Evolutionary conservation across 2,329 filamentous ascomycete species (phyloP), one percentile per base, ranked within the genome.

Genomic region (Fusarium stilboides): DNA sequence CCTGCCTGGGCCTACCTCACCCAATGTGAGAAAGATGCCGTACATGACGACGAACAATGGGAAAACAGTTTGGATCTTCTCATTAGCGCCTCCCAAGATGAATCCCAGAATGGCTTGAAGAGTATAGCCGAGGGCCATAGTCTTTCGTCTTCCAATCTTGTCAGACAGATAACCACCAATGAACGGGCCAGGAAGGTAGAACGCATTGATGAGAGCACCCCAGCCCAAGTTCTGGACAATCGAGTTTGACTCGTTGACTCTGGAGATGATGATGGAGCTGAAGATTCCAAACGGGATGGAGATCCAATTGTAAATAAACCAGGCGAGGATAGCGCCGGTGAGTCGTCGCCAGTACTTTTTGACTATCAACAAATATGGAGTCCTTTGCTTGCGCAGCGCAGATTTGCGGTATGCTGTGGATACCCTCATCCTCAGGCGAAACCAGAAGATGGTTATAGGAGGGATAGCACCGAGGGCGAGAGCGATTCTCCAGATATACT

Each of bases 271-370:
- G 1, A 61, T 24, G 4, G 57, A 61, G 3, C 57, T 61, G 5
- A 61, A 61, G 10, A 61, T 58, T 1, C 57, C 57, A 10, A 58
- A 61, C 2, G 57, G 57, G 5, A 61, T 58, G 0, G 57, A 61
- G 4, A 58, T 61, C 57, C 57, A 61, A 5, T 61, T 61, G 6
- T 61, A 61, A 4, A 61, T 1, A 31, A 61, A 61, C 53, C 57
- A 60, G 8, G 53, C 43, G 1, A 60, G 19, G 20, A 43, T 36
- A 33, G 57, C 57, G 1, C 57, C 53, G 15, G 37, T 19, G 3
- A 60, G 43, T 1, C 57, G 53, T 8, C 57, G 33, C 43, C 43
- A 60, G 3, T 60, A 60, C n/a, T 60, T 60, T 22, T 49, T 60
- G 4, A 60, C 58, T 1, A 60, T 60, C 0, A 58, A 17, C 3